Base-by-base conservation (phyloP, 495 filamentous ascomycete species). In the Penicillium robsamsonii region DNA sequence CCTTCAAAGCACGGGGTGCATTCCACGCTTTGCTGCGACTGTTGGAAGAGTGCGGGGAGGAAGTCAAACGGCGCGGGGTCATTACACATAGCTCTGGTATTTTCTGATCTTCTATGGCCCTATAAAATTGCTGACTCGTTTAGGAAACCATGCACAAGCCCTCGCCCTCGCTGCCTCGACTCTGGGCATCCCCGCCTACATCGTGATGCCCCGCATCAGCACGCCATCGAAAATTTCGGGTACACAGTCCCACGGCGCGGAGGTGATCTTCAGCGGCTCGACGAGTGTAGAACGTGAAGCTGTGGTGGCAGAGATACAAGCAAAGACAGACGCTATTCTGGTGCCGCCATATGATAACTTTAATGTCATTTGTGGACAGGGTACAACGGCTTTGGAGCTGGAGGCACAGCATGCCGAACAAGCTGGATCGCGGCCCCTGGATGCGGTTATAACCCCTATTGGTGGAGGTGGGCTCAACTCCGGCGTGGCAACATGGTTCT, bases 141-240 rank as follows among this genome's bases (percentile, higher is more conserved):
- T 37, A 91, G 92, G 93, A 27, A 97, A 98, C 76, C 94, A 98
- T 72, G 94, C 94, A 0, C 91, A 96, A 81, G 94, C 94, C 18
- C 87, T 97, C 53, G 84, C 94, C 4, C 85, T 97, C 37, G 94
- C 94, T 0, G 91, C 94, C 7, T 80, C 76, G 17, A 84, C 81
- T 10, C 75, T 83, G 57, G 61, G 71, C 15, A 77, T 89, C 59
- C 84, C 85, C 1, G 88, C 91, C 0, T 79, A 91, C 73, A 89
- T 98, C 60, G 85, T 97, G 41, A 98, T 98, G 94, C 94, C 94
- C 1, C 60, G 69, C 4, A 95, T 92, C 68, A 88, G 84, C 57
- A 87, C 89, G 0, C 81, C 88, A 12, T 87, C 85, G 56, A 98
- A 97, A 72, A 91, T 97, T 61, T 85, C 88, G 20, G 91, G 87